phyloP scores from a whole-genome alignment of 306 rosid genomes.

The Quercus dentata region DNA sequence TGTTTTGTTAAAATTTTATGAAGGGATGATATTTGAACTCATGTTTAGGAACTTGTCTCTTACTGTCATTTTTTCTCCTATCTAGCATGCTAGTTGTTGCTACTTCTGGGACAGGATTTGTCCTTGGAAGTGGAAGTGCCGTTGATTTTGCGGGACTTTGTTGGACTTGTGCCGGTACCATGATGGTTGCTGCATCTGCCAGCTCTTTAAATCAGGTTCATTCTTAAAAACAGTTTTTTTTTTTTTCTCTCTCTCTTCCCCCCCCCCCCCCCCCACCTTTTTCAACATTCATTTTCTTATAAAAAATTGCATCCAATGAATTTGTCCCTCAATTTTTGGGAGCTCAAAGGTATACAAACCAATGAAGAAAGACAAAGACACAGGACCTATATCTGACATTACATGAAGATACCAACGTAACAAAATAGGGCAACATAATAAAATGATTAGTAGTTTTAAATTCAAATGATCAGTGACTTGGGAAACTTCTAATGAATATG shows the following conservation, averaged over 20 bases:
- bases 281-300: too few species aligned
- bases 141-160: conserved; percentile 65
- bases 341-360: too few species aligned
- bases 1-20: neutral
- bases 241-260: neutral
- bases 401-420: too few species aligned
- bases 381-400: too few species aligned
- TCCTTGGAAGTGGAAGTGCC: conserved; percentile 73
- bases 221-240: neutral
- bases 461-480: too few species aligned
- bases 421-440: too few species aligned
- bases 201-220: conserved; percentile 87
- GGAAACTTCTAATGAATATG: too few species aligned
- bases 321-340: too few species aligned
- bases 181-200: conserved; percentile 99
- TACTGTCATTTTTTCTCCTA: neutral
- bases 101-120: conserved; percentile 93
- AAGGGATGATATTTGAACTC: neutral
- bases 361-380: too few species aligned
- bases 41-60: neutral
- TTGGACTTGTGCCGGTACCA: conserved; percentile 88
- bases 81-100: conserved; percentile 92
- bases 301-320: too few species aligned
- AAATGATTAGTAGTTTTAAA: too few species aligned
- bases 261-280: fast-evolving